These are phyloP conservation scores for Vigna radiata DNA, from an alignment of 306 rosid species.

Conservation along the genomic window DNA sequence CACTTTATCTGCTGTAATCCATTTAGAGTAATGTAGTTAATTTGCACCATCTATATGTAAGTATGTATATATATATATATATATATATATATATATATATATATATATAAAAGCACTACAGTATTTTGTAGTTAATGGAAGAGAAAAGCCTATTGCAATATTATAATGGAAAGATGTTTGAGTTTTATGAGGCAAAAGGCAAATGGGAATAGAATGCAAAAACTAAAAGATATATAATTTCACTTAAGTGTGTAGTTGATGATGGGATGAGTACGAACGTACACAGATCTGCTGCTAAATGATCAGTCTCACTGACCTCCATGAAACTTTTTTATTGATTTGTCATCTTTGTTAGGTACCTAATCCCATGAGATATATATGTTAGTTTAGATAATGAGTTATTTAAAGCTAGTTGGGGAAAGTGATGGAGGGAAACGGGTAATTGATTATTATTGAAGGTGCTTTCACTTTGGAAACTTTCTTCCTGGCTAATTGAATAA, in stretches of 20 bases:
- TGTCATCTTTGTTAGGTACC: constrained; percentile 16
- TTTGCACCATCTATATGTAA: constrained; percentile 16
- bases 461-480: constrained; percentile 7
- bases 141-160: constrained; percentile 31
- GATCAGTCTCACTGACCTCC: constrained; percentile 40
- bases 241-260: constrained; percentile 33
- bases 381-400: background rate
- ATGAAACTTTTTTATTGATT: constrained; percentile 18
- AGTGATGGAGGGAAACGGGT: background rate
- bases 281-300: constrained; percentile 41
- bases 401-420: constrained; percentile 19
- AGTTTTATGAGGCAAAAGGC: constrained; percentile 40
- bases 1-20: constrained; percentile 47
- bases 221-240: constrained; percentile 11
- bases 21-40: constrained; percentile 34
- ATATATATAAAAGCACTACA: background rate
- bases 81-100: too few relatives aligned
- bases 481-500: background rate
- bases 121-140: constrained; percentile 39
- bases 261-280: constrained; percentile 45
- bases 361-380: constrained; percentile 25
- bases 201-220: constrained; percentile 38
- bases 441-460: background rate
- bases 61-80: too few relatives aligned
- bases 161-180: constrained; percentile 32